Conservation (phyloP, 2,329 filamentous ascomycete species). For the Xylaria sp. region DNA sequence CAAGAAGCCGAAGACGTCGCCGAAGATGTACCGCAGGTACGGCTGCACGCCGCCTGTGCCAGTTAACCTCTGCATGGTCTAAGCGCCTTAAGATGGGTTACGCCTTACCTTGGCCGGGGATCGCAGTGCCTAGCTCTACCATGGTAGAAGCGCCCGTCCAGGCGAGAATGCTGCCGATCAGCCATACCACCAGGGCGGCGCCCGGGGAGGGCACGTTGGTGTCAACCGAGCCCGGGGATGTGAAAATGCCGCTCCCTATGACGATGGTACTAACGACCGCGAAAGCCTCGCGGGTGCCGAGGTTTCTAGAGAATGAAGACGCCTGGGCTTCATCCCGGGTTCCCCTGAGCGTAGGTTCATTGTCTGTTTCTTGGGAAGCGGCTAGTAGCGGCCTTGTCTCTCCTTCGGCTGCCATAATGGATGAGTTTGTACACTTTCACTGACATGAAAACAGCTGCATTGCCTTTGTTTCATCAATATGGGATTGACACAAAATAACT, state of each 20-base stretch:
- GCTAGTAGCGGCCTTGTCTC: slow-evolving; percentile 26
- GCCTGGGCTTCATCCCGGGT: too few species aligned
- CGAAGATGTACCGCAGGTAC: slow-evolving; percentile 65
- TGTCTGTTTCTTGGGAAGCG: background rate
- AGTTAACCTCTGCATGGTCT: background rate
- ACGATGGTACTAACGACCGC: slow-evolving; percentile 67
- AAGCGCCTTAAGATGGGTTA: too few species aligned
- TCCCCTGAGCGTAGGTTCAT: too few species aligned
- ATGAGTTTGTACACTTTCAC: background rate
- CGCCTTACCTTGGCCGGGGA: slow-evolving; percentile 61
- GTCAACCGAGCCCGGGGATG: slow-evolving; percentile 67
- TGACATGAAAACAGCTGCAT: background rate
- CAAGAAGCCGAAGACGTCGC: slow-evolving; percentile 65
- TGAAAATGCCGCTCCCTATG: slow-evolving; percentile 69
- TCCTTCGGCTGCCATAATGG: slow-evolving; percentile 21
- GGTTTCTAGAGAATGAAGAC: slow-evolving; percentile 40
- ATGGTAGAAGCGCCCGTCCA: slow-evolving; percentile 69
- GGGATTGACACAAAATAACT: background rate
- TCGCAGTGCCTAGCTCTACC: slow-evolving; percentile 66
- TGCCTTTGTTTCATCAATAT: background rate
- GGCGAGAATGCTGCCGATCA: slow-evolving; percentile 64
- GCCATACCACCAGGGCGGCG: slow-evolving; percentile 63
- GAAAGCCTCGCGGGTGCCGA: slow-evolving; percentile 48
- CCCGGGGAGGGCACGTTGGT: slow-evolving; percentile 67
- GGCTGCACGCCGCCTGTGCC: slow-evolving; percentile 63